Evolutionary conservation across 257 asterid species (phyloP).

Genomic region (Scutellaria galericulata): DNA sequence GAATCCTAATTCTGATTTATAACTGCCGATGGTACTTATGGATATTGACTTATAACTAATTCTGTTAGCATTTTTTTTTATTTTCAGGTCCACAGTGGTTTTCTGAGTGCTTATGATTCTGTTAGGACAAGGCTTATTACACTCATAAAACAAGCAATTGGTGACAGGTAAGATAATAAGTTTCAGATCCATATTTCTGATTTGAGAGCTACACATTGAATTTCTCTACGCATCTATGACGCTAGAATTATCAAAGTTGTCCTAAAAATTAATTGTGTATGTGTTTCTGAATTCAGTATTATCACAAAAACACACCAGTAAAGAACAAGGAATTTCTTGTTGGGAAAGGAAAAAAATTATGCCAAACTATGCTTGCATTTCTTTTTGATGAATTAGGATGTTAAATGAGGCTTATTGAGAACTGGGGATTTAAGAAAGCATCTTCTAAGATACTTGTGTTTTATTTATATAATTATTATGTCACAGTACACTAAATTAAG

Average conservation of each 20-base stretch:
- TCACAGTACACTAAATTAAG: conserved; percentile 10
- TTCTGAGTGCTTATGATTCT: conserved; percentile 93
- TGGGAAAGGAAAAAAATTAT: neutral
- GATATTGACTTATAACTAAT: conserved; percentile 32
- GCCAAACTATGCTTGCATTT: neutral
- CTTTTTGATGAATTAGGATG: neutral
- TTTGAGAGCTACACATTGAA: conserved; percentile 23
- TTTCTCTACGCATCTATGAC: neutral
- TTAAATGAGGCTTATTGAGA: neutral
- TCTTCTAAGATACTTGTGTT: neutral
- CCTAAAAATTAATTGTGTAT: neutral
- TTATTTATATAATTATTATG: neutral
- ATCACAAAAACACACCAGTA: neutral
- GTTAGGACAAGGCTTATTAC: conserved; percentile 81
- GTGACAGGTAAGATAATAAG: conserved; percentile 50
- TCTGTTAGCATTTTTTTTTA: conserved; percentile 25
- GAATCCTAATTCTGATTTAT: conserved; percentile 18
- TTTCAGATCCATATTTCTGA: neutral
- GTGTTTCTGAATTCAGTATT: neutral
- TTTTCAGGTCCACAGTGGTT: conserved; percentile 92
- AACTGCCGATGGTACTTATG: conserved; percentile 1
- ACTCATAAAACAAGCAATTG: conserved; percentile 80
- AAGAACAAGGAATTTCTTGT: neutral
- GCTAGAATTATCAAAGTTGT: neutral
- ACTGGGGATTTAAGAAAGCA: conserved; percentile 19